Base-by-base conservation (phyloP, 805 yeast genomes). In the Pichia pseudocactophila region DNA sequence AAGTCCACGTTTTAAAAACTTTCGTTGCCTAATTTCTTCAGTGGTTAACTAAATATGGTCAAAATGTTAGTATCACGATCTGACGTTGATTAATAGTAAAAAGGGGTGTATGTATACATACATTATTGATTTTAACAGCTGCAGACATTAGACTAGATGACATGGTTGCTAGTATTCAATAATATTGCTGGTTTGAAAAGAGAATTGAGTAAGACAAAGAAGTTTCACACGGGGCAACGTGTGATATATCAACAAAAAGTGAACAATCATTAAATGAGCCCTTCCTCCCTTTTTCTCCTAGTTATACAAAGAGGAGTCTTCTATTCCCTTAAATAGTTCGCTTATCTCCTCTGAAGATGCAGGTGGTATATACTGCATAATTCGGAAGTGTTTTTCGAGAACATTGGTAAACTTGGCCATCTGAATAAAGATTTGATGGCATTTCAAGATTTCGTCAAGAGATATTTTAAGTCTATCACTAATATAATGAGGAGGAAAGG, bases 1-100 rank as follows among this genome's bases (percentile, higher is more conserved):
- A 55, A 73, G 65, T 30, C 74, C 68, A 50, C 71, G 69, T 55
- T 70, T 74, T 42, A 73, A 58, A 36, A 73, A 72, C 56, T 73
- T 73, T 37, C 71, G 64, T 45, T 57, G 62, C 18, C 64, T 57
- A 38, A 61, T 59, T 43, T 58, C 61, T 42, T 61, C 64, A 13
- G 64, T 59, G 37, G 63, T 53, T 10, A 56, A 43, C 62, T 38
- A 6, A 8, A 22, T 22, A 22, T 6, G 8, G 8, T 22, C 25
- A 22, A 22, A 22, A 16, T 11, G 39, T 36, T 36, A 36, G 39
- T 36, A 36, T 17, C 12, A 22, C 8, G 25, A 22, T 22, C 5
- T 8, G 8, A 22, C 8, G 5, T 6, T 6, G 8, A 22, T 6
- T 8, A 7, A 20, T 9, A 28, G 30, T 25, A 30, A 8, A 22